Conservation (phyloP, 1,284 basidiomycete species). For the Fomitopsis schrenkii region DNA sequence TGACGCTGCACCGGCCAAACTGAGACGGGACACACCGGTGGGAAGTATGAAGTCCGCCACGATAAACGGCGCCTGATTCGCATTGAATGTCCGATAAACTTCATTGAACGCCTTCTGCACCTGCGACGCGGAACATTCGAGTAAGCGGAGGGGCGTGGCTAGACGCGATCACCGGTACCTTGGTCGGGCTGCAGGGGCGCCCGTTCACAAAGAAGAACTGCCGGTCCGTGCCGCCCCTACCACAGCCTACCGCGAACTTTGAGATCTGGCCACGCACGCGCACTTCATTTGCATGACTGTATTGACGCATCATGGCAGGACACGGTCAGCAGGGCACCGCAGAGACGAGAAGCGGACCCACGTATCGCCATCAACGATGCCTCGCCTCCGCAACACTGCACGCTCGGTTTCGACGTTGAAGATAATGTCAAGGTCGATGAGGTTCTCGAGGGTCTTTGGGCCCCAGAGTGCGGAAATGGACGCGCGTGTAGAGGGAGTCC, state of each 20-base stretch:
- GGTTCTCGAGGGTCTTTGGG: constrained; percentile 69
- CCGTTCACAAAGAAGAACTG: constrained; percentile 97
- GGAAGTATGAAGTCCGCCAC: constrained; percentile 83
- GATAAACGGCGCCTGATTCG: constrained; percentile 78
- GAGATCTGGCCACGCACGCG: constrained; percentile 75
- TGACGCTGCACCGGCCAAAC: neutral
- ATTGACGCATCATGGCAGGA: neutral
- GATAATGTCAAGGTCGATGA: constrained; percentile 70
- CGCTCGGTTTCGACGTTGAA: constrained; percentile 69
- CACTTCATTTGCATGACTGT: constrained; percentile 38
- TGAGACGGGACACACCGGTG: constrained; percentile 52
- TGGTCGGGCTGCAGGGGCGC: constrained; percentile 78
- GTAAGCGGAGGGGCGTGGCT: neutral
- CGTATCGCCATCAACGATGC: constrained; percentile 19
- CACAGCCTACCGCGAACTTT: constrained; percentile 68
- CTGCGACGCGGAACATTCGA: constrained; percentile 31
- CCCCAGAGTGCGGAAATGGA: constrained; percentile 86
- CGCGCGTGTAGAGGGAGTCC: constrained; percentile 53
- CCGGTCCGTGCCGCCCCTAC: constrained; percentile 76
- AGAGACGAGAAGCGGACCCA: constrained; percentile 12
- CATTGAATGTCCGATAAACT: constrained; percentile 83
- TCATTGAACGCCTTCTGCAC: constrained; percentile 88
- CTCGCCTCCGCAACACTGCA: constrained; percentile 34
- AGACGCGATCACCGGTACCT: constrained; percentile 41
- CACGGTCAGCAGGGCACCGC: neutral